phyloP scores from a whole-genome alignment of 768 basidiomycete species.

The Harrya chromipes region DNA sequence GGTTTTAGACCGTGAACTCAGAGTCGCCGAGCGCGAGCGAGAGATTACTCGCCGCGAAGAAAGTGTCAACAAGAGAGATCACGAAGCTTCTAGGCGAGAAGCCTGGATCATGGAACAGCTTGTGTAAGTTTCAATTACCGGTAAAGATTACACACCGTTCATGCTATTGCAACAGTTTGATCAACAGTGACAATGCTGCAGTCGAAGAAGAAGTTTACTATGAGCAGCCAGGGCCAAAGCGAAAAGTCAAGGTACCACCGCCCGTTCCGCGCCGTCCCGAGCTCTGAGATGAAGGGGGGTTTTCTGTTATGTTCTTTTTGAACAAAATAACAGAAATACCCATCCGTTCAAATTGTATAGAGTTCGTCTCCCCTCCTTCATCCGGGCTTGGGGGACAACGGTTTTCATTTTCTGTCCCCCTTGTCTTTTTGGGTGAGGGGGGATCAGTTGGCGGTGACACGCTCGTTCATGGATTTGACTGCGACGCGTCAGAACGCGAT shows the following conservation, averaged over 20 bases:
- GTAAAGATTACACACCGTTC: neutral
- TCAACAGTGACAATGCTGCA: conserved; percentile 64
- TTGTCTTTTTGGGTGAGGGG: conserved; percentile 47
- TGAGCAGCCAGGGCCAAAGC: conserved; percentile 63
- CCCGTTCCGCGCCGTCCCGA: conserved; percentile 81
- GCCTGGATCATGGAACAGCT: conserved; percentile 93
- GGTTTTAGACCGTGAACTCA: conserved; percentile 79
- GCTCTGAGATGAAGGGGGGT: conserved; percentile 93
- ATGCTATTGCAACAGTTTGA: conserved; percentile 41
- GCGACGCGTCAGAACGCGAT: conserved; percentile 31
- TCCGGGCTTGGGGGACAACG: conserved; percentile 90
- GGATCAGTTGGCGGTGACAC: conserved; percentile 34
- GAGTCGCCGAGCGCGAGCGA: conserved; percentile 80
- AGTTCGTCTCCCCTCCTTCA: conserved; percentile 84
- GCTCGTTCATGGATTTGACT: conserved; percentile 23
- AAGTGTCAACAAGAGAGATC: conserved; percentile 78
- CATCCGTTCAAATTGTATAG: conserved; percentile 48
- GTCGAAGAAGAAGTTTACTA: conserved; percentile 82
- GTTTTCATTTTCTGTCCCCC: conserved; percentile 68
- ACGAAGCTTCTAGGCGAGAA: conserved; percentile 84
- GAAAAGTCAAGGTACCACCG: conserved; percentile 90
- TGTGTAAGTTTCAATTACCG: conserved; percentile 50
- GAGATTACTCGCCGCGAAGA: conserved; percentile 88
- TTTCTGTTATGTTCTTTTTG: conserved; percentile 37
- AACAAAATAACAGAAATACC: conserved; percentile 23